Evolutionary conservation across 2,329 filamentous ascomycete species (phyloP), one percentile per base, ranked within the genome.

Genomic region (Aureobasidium namibiae): DNA sequence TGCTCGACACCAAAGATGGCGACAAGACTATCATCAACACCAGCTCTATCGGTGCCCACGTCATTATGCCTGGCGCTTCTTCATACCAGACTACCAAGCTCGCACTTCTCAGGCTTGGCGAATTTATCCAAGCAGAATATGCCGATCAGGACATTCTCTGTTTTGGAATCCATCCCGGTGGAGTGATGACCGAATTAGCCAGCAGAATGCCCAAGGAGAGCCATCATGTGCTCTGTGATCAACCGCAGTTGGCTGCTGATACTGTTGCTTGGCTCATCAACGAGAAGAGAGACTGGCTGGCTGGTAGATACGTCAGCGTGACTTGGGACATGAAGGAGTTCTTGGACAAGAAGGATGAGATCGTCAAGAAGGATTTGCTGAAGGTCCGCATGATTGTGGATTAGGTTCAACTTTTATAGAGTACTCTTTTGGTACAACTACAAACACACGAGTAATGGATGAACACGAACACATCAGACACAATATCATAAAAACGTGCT

Each of bases 1-100:
- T 82, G 10, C 64, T 69, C 8, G 59, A 38, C 63, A 77, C 56
- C 5, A 63, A 68, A 23, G 68, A 61, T 11, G 60, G 71, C 21
- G 60, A 68, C 42, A 76, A 75, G 64, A 78, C 73, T 1, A 69
- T 78, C 59, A 69, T 81, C 61, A 70, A 72, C 42, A 62, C 76
- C 4, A 66, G 71, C 29, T 78, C 74, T 57, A 67, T 69, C 29
- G 77, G 75, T 1, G 77, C 72, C 1, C 67, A 74, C 21, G 44
- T 66, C 7, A 60, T 69, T 7, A 54, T 41, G 0, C 67, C 67
- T 0, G 72, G 72, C 1, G 74, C 69, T 0, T 78, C 75, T 10
- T 72, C 72, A 0, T 82, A 82, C 64, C 76, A 79, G 64, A 69
- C 70, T 3, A 68, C 70, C 50, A 81, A 81, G 63, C 70, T 80